Evolutionary conservation across 352 stramenopile species (phyloP), one percentile per base, ranked within the genome.

Genomic region (Saprolegnia parasitica): DNA sequence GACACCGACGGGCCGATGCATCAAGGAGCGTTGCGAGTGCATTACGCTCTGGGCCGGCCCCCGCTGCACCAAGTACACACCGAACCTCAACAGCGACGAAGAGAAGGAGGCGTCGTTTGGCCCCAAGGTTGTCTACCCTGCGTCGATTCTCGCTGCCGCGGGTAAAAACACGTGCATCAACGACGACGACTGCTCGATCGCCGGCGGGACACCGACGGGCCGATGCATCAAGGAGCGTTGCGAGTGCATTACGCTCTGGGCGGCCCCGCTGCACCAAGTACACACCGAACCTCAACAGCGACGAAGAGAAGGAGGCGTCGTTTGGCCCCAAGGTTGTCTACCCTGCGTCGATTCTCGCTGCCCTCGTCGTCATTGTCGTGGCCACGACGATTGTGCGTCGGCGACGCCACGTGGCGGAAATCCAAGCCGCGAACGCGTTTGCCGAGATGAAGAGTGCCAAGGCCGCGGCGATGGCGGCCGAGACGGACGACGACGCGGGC

Each of bases 141-240:
- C 37, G 1, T 16, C 45, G n/a, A 52, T 70, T 18, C n/a, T 56
- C 9, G 37, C 9, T 10, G 21, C 32, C 13, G n/a, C n/a, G n/a
- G 78, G 78, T 1, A 81, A 74, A 16, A 75, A 74, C 0, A 81
- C 78, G n/a, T 87, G 78, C 58, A 68, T 73, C 16, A 75, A 50
- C 1, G 76, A 71, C 24, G 78, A 84, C 26, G 79, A 87, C 56
- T 87, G 79, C 21, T 77, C 75, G 1, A 79, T 83, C 16, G 72
- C 70, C 29, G 71, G 26, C 26, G 35, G 70, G 1, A 37, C 37
- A 20, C 45, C 63, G 60, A 87, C 73, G 0, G 80, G 80, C 15
- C 80, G 73, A 24, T 91, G 83, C 39, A 68, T 77, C 2, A 78
- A 80, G 0, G 21, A 71, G 8, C 74, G 83, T 1, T 91, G 83